Conservation (phyloP, 2,329 filamentous ascomycete genomes). For the Aspergillus pseudotamarii region DNA sequence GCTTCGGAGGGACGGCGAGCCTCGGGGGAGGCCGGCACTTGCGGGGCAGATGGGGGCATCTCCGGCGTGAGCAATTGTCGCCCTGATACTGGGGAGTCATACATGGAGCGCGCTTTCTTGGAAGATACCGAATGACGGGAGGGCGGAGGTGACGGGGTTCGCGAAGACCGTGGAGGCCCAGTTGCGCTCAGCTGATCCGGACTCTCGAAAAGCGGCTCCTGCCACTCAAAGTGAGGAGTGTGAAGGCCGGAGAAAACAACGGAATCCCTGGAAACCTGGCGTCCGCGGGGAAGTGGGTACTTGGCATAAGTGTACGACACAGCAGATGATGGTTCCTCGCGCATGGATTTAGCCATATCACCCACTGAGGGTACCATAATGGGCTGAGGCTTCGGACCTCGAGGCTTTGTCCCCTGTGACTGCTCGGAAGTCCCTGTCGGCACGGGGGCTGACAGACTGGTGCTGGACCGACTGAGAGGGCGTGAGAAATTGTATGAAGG, state of each 20-base stretch:
- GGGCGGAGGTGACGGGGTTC: slow-evolving; percentile 37
- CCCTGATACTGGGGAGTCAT: slow-evolving; percentile 29
- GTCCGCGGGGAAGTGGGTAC: slow-evolving; percentile 80
- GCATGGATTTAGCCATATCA: slow-evolving; percentile 23
- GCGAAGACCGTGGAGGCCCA: slow-evolving; percentile 24
- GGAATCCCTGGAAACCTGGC: slow-evolving; percentile 71
- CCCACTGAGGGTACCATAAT: slow-evolving; percentile 33
- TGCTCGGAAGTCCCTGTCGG: slow-evolving; percentile 31
- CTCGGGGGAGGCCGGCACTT: slow-evolving; percentile 12
- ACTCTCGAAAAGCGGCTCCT: slow-evolving; percentile 56
- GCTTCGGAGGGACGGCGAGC: slow-evolving; percentile 11
- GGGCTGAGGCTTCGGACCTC: slow-evolving; percentile 34
- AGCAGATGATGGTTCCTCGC: slow-evolving; percentile 43
- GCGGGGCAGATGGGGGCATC: slow-evolving; percentile 5
- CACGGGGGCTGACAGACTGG: slow-evolving; percentile 40
- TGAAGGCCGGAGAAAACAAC: slow-evolving; percentile 59
- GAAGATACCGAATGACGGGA: slow-evolving; percentile 25
- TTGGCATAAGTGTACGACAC: slow-evolving; percentile 84
- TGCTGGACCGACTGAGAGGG: slow-evolving; percentile 68
- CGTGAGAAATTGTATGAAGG: slow-evolving; percentile 93
- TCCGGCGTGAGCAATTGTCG: slow-evolving; percentile 18
- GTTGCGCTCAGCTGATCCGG: slow-evolving; percentile 36
- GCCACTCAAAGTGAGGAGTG: slow-evolving; percentile 64
- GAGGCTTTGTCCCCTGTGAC: slow-evolving; percentile 34
- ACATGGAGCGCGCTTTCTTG: slow-evolving; percentile 31